Conservation (phyloP, 2,329 filamentous ascomycete species). For the Aspergillus ruber region DNA sequence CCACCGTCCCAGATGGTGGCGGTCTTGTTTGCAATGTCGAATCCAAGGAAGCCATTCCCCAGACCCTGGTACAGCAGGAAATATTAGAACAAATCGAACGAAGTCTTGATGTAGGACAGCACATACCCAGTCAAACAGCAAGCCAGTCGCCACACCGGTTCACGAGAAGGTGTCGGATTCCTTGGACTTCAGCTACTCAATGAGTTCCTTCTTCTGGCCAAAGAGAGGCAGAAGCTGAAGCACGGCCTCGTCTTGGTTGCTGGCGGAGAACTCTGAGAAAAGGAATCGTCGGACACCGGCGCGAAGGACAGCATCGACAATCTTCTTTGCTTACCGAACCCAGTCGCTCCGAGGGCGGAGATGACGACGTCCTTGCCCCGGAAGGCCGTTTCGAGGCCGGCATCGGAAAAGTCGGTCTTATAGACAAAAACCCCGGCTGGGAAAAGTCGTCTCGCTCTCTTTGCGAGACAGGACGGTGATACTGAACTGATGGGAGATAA, state of each 20-base stretch:
- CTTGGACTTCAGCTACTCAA: slow-evolving; percentile 50
- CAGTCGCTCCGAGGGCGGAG: slow-evolving; percentile 19
- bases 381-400: slow-evolving; percentile 17
- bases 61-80: slow-evolving; percentile 35
- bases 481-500: no score
- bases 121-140: slow-evolving; percentile 55
- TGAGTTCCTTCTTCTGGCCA: slow-evolving; percentile 17
- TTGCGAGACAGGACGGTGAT: not conserved
- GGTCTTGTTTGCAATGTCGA: slow-evolving; percentile 45
- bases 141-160: slow-evolving; percentile 53
- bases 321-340: slow-evolving; percentile 20
- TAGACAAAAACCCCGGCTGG: slow-evolving; percentile 13
- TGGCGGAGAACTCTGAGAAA: slow-evolving; percentile 27
- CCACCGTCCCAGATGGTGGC: slow-evolving; percentile 54
- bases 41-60: slow-evolving; percentile 44
- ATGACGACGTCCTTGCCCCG: slow-evolving; percentile 26
- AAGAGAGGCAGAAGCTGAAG: slow-evolving; percentile 21
- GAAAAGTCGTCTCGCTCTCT: slow-evolving; percentile 8
- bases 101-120: no score
- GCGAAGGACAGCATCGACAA: slow-evolving; percentile 26
- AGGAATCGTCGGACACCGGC: slow-evolving; percentile 29
- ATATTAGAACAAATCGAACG: no score
- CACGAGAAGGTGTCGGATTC: slow-evolving; percentile 47
- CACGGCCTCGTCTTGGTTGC: slow-evolving; percentile 19
- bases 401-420: slow-evolving; percentile 19